A percentile compares a stretch with the other conserved stretches of the same genome.
Conservation (phyloP, 208 protist genomes). For the Trypanosoma rangeli region DNA sequence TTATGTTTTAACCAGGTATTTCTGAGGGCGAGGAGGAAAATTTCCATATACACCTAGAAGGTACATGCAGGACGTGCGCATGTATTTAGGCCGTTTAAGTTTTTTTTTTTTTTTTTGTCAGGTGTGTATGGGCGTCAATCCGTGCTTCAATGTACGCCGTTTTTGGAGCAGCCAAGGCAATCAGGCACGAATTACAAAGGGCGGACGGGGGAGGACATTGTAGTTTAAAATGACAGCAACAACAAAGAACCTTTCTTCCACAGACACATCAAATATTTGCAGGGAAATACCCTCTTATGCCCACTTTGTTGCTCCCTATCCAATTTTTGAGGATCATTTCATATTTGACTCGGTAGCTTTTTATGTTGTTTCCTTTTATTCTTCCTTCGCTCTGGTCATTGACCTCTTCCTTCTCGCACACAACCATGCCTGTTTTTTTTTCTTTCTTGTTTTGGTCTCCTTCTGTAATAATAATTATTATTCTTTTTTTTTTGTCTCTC, state of each 20-base stretch:
- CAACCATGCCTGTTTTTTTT: not conserved
- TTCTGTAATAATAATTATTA: too few relatives aligned
- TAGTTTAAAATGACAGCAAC: too few relatives aligned
- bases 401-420: not conserved
- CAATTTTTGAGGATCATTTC: not conserved
- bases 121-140: too few relatives aligned
- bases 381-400: not conserved
- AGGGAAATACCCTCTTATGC: not conserved
- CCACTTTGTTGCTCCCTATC: not conserved
- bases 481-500: not conserved
- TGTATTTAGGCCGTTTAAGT: not conserved
- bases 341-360: not conserved
- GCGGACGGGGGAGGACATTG: too few relatives aligned
- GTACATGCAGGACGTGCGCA: not conserved
- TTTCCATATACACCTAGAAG: too few relatives aligned
- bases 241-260: not conserved
- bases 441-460: not conserved
- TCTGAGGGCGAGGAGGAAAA: not conserved
- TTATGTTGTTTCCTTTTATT: constrained; percentile 9
- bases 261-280: not conserved
- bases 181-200: too few relatives aligned
- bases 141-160: too few relatives aligned
- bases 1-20: not conserved
- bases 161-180: too few relatives aligned
- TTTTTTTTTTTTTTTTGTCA: constrained; percentile 1